phyloP scores from a whole-genome alignment of 208 protist genomes.

The Crithidia fasciculata region DNA sequence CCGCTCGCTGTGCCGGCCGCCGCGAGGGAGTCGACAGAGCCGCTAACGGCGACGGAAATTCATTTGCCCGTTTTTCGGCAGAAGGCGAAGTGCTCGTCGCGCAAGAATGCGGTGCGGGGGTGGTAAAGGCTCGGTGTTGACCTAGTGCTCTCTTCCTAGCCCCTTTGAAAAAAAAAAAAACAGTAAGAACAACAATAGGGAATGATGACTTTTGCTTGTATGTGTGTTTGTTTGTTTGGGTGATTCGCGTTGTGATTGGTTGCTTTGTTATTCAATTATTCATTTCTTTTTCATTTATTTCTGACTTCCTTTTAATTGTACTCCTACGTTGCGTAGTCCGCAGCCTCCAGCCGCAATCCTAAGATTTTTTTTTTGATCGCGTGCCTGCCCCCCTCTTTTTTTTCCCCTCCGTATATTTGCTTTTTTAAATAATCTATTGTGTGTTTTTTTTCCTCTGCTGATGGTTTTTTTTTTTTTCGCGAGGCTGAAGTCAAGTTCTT shows the following conservation, averaged over 20 bases:
- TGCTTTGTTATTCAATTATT: neutral
- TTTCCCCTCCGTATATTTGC: neutral
- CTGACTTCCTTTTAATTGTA: neutral
- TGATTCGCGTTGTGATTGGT: neutral
- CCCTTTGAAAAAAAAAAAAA: no score
- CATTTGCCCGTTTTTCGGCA: slow-evolving; percentile 18
- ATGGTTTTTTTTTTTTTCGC: no score
- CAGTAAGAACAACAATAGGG: no score
- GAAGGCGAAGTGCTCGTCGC: neutral
- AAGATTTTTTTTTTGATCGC: neutral
- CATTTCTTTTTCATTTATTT: neutral
- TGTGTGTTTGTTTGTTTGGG: slow-evolving; percentile 1
- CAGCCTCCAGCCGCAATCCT: no score
- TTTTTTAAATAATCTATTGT: neutral
- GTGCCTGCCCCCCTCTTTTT: neutral
- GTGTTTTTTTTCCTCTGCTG: neutral
- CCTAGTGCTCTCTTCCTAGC: no score
- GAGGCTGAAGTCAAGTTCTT: no score
- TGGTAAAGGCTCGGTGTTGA: neutral
- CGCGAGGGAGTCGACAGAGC: no score
- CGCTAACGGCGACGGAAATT: slow-evolving; percentile 18
- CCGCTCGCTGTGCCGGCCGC: neutral
- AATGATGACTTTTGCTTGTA: neutral
- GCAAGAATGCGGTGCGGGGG: neutral
- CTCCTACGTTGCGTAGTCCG: no score